These are phyloP conservation scores for Fraxinus baroniana DNA, from an alignment of 305 asterid genomes.

Conservation along the genomic window DNA sequence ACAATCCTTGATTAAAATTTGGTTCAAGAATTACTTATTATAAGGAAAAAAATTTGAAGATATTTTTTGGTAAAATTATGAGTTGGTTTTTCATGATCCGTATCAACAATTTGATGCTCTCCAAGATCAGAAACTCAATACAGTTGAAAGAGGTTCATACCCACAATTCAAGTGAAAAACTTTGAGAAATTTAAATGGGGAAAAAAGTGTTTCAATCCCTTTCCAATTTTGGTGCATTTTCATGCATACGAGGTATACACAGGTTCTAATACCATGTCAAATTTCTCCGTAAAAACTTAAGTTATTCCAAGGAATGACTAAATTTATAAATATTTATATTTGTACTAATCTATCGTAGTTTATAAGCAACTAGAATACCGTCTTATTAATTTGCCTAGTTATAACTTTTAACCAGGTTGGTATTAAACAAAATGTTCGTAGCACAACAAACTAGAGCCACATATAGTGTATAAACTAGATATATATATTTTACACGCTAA, in stretches of 20 bases:
- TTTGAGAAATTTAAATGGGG: neutral
- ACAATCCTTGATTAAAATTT: neutral
- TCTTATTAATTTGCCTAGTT: neutral
- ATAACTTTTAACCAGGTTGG: neutral
- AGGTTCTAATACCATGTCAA: neutral
- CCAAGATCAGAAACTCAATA: neutral
- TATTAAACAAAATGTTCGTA: too few species aligned
- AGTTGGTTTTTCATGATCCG: neutral
- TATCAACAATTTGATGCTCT: neutral
- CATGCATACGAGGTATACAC: neutral
- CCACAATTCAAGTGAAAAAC: neutral
- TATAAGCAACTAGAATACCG: neutral
- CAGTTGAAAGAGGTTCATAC: neutral
- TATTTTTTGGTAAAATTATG: neutral
- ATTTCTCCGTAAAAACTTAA: neutral
- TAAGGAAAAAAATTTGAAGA: neutral
- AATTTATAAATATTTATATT: too few species aligned
- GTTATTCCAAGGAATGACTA: neutral
- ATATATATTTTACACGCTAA: neutral
- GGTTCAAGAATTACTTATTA: neutral
- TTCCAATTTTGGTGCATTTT: neutral
- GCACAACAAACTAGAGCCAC: neutral
- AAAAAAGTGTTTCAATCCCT: too few species aligned
- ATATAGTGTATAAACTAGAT: neutral
- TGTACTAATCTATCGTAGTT: neutral